Evolutionary conservation across 306 rosid species (phyloP).

Genomic region (Sechiopsis laciniata): DNA sequence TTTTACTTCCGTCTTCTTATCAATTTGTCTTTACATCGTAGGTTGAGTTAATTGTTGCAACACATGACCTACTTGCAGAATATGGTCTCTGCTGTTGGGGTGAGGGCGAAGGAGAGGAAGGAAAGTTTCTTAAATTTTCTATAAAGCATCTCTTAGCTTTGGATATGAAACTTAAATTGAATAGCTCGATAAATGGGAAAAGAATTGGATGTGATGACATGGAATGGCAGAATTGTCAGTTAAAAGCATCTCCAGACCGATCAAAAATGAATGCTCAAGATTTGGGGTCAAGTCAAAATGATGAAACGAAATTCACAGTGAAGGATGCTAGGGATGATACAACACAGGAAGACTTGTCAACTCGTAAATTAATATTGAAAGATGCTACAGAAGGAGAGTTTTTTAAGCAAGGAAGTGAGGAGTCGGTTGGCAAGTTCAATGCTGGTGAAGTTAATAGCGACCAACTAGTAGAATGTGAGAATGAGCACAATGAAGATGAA

Average conservation of each 20-base stretch:
- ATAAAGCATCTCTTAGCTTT: conserved; percentile 87
- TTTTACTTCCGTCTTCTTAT: not conserved
- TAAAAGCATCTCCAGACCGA: conserved; percentile 41
- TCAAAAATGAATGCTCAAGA: conserved; percentile 37
- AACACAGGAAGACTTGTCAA: conserved; percentile 36
- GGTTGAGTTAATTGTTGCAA: conserved; percentile 92
- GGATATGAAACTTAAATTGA: conserved; percentile 81
- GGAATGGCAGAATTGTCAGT: conserved; percentile 41
- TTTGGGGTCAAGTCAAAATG: conserved; percentile 41
- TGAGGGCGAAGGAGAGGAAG: conserved; percentile 78
- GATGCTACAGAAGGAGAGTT: conserved; percentile 41
- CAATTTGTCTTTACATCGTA: conserved; percentile 31
- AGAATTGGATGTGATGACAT: conserved; percentile 36
- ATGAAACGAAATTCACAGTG: conserved; percentile 34
- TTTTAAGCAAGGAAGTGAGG: conserved; percentile 41
- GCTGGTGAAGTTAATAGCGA: conserved; percentile 40
- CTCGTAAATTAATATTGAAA: conserved; percentile 36
- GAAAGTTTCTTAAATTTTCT: conserved; percentile 86
- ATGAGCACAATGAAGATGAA: conserved; percentile 71
- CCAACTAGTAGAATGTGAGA: conserved; percentile 45
- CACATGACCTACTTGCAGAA: conserved; percentile 90
- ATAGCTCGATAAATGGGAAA: conserved; percentile 46
- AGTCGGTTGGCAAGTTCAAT: conserved; percentile 33
- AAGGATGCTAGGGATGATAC: conserved; percentile 43
- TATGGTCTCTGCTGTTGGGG: conserved; percentile 90